Evolutionary conservation across 805 yeast genomes (phyloP).

Genomic region (Jamesozyma gamospora): DNA sequence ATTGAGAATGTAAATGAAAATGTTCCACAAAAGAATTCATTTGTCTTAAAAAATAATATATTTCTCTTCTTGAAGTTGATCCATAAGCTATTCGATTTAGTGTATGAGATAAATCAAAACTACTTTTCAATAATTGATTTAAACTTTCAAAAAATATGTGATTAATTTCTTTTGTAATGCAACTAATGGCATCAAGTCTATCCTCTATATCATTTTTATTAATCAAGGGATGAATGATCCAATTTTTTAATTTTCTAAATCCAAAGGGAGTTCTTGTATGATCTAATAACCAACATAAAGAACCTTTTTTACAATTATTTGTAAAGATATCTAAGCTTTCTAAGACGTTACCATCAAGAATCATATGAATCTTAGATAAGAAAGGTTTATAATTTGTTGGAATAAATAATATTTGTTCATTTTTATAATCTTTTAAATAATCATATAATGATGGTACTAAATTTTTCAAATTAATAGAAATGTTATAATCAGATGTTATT

Average conservation of each 20-base stretch:
- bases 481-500: slow-evolving; percentile 1
- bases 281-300: slow-evolving; percentile 70
- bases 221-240: slow-evolving; percentile 70
- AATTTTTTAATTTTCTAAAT: slow-evolving; percentile 47
- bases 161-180: slow-evolving; percentile 32
- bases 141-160: slow-evolving; percentile 32
- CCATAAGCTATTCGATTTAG: slow-evolving; percentile 52
- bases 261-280: slow-evolving; percentile 78
- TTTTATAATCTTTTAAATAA: slow-evolving; percentile 54
- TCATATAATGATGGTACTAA: slow-evolving; percentile 36
- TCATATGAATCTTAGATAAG: slow-evolving; percentile 32
- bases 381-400: slow-evolving; percentile 45
- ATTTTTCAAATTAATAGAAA: slow-evolving; percentile 14
- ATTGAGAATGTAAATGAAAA: slow-evolving; percentile 24
- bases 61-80: slow-evolving; percentile 48
- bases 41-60: slow-evolving; percentile 42
- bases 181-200: slow-evolving; percentile 54
- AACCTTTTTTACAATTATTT: slow-evolving; percentile 47
- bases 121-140: slow-evolving; percentile 26
- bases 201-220: slow-evolving; percentile 43
- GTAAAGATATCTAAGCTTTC: slow-evolving; percentile 71
- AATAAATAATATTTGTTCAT: slow-evolving; percentile 47
- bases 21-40: slow-evolving; percentile 32
- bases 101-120: slow-evolving; percentile 51
- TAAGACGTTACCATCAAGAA: slow-evolving; percentile 56